These are phyloP conservation scores for Penicillium arizonense DNA, from an alignment of 495 filamentous ascomycete genomes.

Conservation along the genomic window DNA sequence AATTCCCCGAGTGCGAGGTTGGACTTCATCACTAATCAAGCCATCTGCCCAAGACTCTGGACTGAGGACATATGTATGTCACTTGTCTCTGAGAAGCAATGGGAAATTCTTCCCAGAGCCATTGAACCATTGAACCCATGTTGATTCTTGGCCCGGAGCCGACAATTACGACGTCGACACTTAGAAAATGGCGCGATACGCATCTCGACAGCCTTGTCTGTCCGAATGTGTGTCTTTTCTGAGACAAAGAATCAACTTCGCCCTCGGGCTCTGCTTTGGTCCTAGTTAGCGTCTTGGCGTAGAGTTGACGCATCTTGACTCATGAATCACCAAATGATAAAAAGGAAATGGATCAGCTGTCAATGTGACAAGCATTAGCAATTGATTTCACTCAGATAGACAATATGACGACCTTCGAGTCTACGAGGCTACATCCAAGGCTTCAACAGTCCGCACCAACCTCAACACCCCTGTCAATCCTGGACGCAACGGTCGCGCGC, in stretches of 20 bases:
- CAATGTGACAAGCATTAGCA: too few species aligned
- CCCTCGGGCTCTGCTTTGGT: not conserved
- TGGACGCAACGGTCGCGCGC: conserved; percentile 29
- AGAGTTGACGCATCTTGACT: not conserved
- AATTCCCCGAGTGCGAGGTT: not conserved
- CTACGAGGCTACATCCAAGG: not conserved
- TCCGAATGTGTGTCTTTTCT: too few species aligned
- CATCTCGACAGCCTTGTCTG: too few species aligned
- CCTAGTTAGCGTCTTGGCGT: not conserved
- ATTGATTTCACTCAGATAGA: not conserved
- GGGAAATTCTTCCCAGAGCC: too few species aligned
- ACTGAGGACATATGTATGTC: too few species aligned
- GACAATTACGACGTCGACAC: too few species aligned
- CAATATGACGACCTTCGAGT: conserved; percentile 1
- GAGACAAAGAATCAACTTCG: too few species aligned
- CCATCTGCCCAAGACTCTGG: too few species aligned
- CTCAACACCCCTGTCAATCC: conserved; percentile 22
- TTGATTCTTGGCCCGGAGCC: too few species aligned
- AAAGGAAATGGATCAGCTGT: not conserved
- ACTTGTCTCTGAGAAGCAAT: too few species aligned
- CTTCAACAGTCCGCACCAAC: not conserved
- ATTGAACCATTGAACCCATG: too few species aligned
- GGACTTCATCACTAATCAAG: not conserved
- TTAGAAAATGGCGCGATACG: too few species aligned
- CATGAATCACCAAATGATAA: not conserved